Evolutionary conservation across 805 yeast genomes (phyloP).

Genomic region (Kazachstania kunashirensis): DNA sequence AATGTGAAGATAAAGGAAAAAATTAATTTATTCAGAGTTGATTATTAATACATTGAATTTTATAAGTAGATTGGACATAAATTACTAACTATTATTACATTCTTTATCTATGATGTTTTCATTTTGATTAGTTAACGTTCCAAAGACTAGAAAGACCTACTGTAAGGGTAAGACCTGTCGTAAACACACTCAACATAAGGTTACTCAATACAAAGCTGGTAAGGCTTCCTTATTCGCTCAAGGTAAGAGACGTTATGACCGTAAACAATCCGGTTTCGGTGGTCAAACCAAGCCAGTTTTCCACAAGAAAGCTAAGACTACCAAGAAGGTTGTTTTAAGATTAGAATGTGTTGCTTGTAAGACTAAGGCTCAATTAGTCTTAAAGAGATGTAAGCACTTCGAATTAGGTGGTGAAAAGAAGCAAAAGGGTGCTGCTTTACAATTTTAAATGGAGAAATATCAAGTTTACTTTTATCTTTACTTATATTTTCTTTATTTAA

Average conservation of each 20-base stretch:
- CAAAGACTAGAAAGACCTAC: conserved; percentile 99
- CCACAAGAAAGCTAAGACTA: conserved; percentile 99
- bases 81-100: no score
- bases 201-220: conserved; percentile 99
- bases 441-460: conserved; percentile 54
- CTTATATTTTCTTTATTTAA: no score
- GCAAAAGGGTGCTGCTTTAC: conserved; percentile 99
- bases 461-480: no score
- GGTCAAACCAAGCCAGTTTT: conserved; percentile 99
- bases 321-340: conserved; percentile 99
- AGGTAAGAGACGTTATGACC: conserved; percentile 99
- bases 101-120: no score
- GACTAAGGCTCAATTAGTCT: conserved; percentile 94
- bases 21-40: no score
- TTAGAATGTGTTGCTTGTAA: conserved; percentile 97
- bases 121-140: conserved; percentile 99
- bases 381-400: conserved; percentile 99
- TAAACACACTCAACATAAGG: conserved; percentile 99
- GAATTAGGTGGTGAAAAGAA: conserved; percentile 99
- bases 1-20: no score
- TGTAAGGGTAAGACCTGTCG: conserved; percentile 99
- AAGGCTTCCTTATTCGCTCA: conserved; percentile 98
- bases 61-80: no score
- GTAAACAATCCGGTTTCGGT: conserved; percentile 99
- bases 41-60: no score